A percentile compares a stretch with the other conserved stretches of the same genome.
Evolutionary conservation across 2,329 filamentous ascomycete genomes (phyloP).

Genomic region (Westerdykella ornata): DNA sequence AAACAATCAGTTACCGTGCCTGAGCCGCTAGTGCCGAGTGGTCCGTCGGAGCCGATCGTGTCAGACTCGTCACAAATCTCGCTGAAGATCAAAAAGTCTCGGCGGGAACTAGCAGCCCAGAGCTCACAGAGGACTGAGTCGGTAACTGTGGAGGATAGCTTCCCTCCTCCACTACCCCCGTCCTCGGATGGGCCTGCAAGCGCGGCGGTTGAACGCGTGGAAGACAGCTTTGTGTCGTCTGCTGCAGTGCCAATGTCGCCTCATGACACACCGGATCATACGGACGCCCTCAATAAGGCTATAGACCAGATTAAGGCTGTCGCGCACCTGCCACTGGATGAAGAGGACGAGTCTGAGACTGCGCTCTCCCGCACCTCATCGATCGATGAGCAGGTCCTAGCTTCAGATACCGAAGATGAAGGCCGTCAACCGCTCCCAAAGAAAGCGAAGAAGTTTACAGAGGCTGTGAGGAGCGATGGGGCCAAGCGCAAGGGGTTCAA

Average conservation of each 20-base stretch:
- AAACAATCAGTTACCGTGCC: background rate
- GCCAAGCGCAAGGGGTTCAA: constrained; percentile 19
- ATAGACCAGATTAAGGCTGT: constrained; percentile 58
- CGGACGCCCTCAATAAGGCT: constrained; percentile 56
- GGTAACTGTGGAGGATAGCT: constrained; percentile 32
- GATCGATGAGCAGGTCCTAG: constrained; percentile 18
- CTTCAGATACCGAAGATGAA: constrained; percentile 20
- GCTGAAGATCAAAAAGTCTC: constrained; percentile 46
- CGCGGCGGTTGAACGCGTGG: constrained; percentile 16
- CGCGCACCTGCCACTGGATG: constrained; percentile 48
- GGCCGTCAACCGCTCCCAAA: constrained; percentile 15
- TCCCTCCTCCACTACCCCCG: constrained; percentile 7
- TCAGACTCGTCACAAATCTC: constrained; percentile 31
- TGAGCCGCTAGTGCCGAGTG: background rate
- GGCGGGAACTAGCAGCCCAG: constrained; percentile 36
- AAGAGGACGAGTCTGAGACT: constrained; percentile 30
- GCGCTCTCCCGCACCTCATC: constrained; percentile 18
- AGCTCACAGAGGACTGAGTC: constrained; percentile 33
- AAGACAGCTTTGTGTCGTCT: constrained; percentile 25
- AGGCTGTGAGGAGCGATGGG: constrained; percentile 1
- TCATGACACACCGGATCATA: constrained; percentile 1
- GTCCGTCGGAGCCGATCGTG: constrained; percentile 3
- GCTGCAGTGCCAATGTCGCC: background rate
- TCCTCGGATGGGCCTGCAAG: constrained; percentile 3
- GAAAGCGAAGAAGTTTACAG: constrained; percentile 4